Conservation (phyloP, 2,329 filamentous ascomycete genomes). For the Grosmannia penicillata region DNA sequence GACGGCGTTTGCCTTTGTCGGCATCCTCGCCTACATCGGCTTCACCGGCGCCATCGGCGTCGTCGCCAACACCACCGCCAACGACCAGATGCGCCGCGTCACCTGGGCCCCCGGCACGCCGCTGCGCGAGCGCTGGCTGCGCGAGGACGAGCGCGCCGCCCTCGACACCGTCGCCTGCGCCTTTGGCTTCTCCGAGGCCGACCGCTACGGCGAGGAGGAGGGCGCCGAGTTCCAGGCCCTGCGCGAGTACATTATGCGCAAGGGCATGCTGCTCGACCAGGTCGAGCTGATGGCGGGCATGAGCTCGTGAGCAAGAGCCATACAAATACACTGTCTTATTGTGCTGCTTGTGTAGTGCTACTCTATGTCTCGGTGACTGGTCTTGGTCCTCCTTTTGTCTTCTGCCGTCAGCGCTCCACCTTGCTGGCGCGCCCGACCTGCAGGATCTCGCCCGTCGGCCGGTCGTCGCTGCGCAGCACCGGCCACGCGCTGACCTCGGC, state of each 20-base stretch:
- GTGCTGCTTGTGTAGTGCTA: not conserved
- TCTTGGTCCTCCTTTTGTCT: not conserved
- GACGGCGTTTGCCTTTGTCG: slow-evolving; percentile 64
- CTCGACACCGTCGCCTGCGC: slow-evolving; percentile 74
- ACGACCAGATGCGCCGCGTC: slow-evolving; percentile 90
- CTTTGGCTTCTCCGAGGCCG: slow-evolving; percentile 79
- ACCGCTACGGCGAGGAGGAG: slow-evolving; percentile 75
- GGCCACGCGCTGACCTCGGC: slow-evolving; percentile 72
- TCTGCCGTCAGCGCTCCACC: slow-evolving; percentile 10
- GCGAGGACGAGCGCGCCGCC: slow-evolving; percentile 80
- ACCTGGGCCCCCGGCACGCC: slow-evolving; percentile 78
- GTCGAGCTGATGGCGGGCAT: slow-evolving; percentile 89
- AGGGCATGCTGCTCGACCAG: slow-evolving; percentile 81
- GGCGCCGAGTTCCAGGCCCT: slow-evolving; percentile 81
- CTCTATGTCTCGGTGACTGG: not conserved
- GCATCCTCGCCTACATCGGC: slow-evolving; percentile 68
- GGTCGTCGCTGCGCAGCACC: slow-evolving; percentile 66
- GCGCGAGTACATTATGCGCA: slow-evolving; percentile 66
- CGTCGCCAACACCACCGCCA: slow-evolving; percentile 71
- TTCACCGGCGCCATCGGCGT: slow-evolving; percentile 72
- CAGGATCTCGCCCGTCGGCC: slow-evolving; percentile 58
- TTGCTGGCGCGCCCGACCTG: slow-evolving; percentile 70
- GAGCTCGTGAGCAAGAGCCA: slow-evolving; percentile 19
- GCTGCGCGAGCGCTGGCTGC: slow-evolving; percentile 66
- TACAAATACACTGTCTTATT: not conserved